Evolutionary conservation across 179 eudicot genomes (phyloP).

Genomic region (Sideroxylon spinosum): DNA sequence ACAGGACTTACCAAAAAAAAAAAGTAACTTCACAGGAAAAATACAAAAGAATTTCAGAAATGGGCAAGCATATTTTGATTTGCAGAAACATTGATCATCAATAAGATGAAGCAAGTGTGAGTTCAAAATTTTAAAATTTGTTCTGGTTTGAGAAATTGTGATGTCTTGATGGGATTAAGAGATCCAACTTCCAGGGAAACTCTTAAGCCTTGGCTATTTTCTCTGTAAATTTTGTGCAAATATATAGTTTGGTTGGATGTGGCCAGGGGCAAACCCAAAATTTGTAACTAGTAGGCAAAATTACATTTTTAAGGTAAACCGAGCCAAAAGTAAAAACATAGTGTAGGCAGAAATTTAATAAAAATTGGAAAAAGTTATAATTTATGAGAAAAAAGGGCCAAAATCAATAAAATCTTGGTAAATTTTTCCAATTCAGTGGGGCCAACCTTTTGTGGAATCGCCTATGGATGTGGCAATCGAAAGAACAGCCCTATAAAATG

Average conservation of each 20-base stretch:
- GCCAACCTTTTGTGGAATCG: too few species aligned
- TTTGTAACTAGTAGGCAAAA: too few species aligned
- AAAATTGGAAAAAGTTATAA: too few species aligned
- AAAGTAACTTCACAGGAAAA: neutral
- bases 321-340: too few species aligned
- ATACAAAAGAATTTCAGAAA: neutral
- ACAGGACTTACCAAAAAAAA: too few species aligned
- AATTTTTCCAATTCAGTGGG: too few species aligned
- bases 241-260: neutral
- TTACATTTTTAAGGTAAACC: too few species aligned
- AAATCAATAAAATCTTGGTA: too few species aligned
- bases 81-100: neutral
- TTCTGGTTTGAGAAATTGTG: neutral
- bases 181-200: conserved; percentile 6
- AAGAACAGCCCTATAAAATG: neutral
- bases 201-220: neutral
- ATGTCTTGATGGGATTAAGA: neutral
- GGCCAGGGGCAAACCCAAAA: too few species aligned
- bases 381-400: too few species aligned
- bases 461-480: neutral
- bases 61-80: neutral
- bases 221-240: neutral
- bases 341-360: too few species aligned
- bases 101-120: neutral
- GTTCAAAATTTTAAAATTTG: conserved; percentile 1